These are phyloP conservation scores for Hypoxylon sp. DNA, from an alignment of 2,329 filamentous ascomycete species.

Conservation along the genomic window DNA sequence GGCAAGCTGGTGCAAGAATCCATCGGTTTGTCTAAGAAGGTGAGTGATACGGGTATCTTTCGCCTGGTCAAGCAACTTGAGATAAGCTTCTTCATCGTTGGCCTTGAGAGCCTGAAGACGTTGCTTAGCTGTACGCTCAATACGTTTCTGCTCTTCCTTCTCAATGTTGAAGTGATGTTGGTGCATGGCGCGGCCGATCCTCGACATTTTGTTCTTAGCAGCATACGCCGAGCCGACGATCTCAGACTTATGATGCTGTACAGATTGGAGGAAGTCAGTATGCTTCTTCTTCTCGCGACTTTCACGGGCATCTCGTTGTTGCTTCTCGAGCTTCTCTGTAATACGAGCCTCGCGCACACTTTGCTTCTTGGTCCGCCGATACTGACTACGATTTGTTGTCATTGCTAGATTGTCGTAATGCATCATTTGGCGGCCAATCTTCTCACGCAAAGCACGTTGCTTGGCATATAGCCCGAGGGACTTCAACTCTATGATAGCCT, in stretches of 20 bases:
- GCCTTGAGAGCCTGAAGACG: conserved; percentile 99
- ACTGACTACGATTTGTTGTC: conserved; percentile 92
- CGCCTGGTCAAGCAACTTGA: conserved; percentile 97
- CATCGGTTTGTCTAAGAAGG: conserved; percentile 95
- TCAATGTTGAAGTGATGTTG: conserved; percentile 95
- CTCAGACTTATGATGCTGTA: conserved; percentile 85
- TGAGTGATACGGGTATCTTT: conserved; percentile 99
- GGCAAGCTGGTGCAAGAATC: conserved; percentile 95
- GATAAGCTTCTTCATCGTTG: conserved; percentile 98
- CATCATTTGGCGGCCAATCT: conserved; percentile 92
- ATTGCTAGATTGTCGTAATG: conserved; percentile 96
- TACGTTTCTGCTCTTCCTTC: conserved; percentile 98
- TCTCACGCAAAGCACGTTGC: conserved; percentile 87
- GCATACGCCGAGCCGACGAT: conserved; percentile 76
- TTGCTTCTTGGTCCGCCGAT: conserved; percentile 97
- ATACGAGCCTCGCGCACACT: conserved; percentile 94
- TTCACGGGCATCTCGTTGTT: conserved; percentile 96
- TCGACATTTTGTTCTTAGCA: conserved; percentile 83
- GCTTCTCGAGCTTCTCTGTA: conserved; percentile 98
- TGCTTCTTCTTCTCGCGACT: conserved; percentile 99
- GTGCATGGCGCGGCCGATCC: conserved; percentile 91
- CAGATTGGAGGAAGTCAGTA: conserved; percentile 88
- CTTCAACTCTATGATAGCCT: conserved; percentile 96
- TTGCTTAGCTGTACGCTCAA: conserved; percentile 98
- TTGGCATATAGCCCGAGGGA: conserved; percentile 89